Evolutionary conservation across 306 rosid genomes (phyloP).

Genomic region (Arachis hypogaea): DNA sequence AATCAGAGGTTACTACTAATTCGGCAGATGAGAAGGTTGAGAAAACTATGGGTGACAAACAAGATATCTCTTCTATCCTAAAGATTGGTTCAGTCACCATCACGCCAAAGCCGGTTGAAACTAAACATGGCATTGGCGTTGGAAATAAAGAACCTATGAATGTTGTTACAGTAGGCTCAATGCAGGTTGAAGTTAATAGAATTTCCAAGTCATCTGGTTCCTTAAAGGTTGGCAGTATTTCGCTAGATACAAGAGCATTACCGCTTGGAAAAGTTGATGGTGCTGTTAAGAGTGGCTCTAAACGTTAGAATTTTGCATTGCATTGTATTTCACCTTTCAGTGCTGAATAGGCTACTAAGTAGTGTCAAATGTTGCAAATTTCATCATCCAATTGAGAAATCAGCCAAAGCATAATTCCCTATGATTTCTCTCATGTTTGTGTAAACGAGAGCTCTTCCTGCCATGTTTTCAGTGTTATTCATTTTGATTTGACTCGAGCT

Average conservation of each 20-base stretch:
- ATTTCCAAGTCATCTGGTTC: constrained; percentile 46
- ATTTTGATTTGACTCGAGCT: constrained; percentile 26
- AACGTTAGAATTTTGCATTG: constrained; percentile 22
- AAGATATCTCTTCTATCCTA: constrained; percentile 51
- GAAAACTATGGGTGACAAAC: constrained; percentile 37
- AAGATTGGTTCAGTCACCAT: constrained; percentile 72
- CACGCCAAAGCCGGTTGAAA: constrained; percentile 48
- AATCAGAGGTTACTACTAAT: constrained; percentile 33
- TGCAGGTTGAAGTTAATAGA: constrained; percentile 67
- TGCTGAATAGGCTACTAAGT: not conserved
- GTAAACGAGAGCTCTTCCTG: constrained; percentile 27
- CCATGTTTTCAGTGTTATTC: constrained; percentile 11
- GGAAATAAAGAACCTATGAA: constrained; percentile 42
- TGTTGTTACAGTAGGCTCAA: constrained; percentile 71
- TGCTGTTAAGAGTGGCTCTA: constrained; percentile 41
- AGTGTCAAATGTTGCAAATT: constrained; percentile 7
- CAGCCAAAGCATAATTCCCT: constrained; percentile 5
- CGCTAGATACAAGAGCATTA: constrained; percentile 60
- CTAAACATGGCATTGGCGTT: constrained; percentile 39
- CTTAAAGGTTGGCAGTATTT: constrained; percentile 76
- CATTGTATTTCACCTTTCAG: not conserved
- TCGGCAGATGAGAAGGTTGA: constrained; percentile 43
- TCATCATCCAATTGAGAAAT: constrained; percentile 26
- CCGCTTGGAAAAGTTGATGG: constrained; percentile 45
- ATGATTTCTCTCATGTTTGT: not conserved